A percentile compares a stretch with the other conserved stretches of the same genome.
Conservation (phyloP, 2,329 filamentous ascomycete species). For the Neurospora sp. region DNA sequence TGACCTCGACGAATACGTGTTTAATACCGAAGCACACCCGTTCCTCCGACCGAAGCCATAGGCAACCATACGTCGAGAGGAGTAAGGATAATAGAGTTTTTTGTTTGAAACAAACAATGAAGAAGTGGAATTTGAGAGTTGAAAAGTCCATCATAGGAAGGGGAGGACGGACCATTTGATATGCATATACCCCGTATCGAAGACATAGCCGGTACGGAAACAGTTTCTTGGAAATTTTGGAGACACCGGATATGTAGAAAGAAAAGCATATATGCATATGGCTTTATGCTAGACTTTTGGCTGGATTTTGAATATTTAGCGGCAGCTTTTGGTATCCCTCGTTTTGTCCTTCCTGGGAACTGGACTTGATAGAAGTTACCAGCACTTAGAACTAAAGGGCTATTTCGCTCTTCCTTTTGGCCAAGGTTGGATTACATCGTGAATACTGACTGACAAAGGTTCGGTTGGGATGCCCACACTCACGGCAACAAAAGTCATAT, state of each 20-base stretch:
- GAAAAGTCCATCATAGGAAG: background rate
- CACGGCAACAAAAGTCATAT: no score
- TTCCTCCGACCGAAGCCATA: slow-evolving; percentile 6
- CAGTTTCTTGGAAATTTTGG: background rate
- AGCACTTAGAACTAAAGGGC: no score
- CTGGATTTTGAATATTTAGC: background rate
- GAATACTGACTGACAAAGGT: no score
- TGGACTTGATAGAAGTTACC: no score
- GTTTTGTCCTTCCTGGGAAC: no score
- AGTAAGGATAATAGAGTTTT: background rate
- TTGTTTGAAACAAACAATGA: background rate
- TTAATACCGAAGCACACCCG: slow-evolving; percentile 21
- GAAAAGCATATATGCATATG: background rate
- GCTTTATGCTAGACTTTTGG: background rate
- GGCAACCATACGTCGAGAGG: background rate
- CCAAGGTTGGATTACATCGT: no score
- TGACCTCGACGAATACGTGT: slow-evolving; percentile 50
- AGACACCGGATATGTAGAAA: background rate
- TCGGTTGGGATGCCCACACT: no score
- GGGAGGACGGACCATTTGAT: background rate
- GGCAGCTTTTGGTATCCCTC: no score
- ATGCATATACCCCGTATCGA: background rate
- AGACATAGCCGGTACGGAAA: background rate
- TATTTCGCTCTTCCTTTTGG: no score
- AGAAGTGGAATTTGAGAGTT: background rate